These are phyloP conservation scores for Chamaecyparis obtusa DNA, from an alignment of 75 land plant species.

Conservation along the genomic window DNA sequence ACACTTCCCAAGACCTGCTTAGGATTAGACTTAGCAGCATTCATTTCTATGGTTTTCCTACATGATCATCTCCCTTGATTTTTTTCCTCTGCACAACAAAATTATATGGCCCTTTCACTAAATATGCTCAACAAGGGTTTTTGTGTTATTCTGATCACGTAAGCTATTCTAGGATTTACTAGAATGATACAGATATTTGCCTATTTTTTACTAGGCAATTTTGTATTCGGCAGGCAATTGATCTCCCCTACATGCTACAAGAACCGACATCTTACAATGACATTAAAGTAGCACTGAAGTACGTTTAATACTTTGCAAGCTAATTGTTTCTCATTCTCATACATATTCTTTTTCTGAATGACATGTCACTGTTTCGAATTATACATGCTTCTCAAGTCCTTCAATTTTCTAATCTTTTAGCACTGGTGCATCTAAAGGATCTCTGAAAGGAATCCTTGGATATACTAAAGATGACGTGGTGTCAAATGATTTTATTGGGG, in stretches of 20 bases:
- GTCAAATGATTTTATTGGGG: conserved; percentile 91
- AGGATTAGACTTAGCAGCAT: no score
- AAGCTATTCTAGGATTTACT: background rate
- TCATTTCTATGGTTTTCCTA: no score
- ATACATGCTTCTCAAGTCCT: no score
- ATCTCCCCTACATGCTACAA: conserved; percentile 72
- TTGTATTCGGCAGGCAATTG: conserved; percentile 66
- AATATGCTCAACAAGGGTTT: no score
- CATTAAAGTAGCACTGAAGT: conserved; percentile 85
- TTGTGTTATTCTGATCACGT: background rate
- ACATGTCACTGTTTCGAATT: no score
- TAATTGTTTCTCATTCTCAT: no score
- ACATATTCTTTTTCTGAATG: background rate
- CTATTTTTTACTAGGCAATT: background rate
- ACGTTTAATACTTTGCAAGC: conserved; percentile 10
- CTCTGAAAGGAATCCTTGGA: conserved; percentile 87
- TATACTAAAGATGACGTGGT: conserved; percentile 98
- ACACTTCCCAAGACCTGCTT: no score
- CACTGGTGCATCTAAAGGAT: conserved; percentile 75
- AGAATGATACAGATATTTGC: no score
- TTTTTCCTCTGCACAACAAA: no score
- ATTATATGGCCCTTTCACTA: no score
- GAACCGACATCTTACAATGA: conserved; percentile 84
- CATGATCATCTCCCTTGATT: no score
- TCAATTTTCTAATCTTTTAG: no score